phyloP scores from a whole-genome alignment of 805 yeast species.

The Wickerhamomyces pijperi region DNA sequence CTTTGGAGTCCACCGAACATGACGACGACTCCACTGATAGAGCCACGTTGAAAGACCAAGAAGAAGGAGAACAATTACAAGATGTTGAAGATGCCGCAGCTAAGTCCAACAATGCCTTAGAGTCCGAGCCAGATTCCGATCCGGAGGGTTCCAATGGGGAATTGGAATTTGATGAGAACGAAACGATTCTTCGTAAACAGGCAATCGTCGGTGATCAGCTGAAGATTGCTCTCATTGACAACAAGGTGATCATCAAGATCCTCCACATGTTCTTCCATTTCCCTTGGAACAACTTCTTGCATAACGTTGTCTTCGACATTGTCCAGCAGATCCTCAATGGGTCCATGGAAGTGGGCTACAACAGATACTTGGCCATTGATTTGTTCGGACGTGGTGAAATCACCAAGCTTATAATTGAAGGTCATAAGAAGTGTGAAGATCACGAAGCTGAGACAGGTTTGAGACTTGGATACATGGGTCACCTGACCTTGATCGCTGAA shows the following conservation, averaged over 20 bases:
- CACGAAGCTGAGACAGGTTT: conserved; percentile 50
- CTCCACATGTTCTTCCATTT: conserved; percentile 65
- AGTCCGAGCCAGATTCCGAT: conserved; percentile 19
- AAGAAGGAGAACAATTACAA: conserved; percentile 9
- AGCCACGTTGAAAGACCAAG: conserved; percentile 10
- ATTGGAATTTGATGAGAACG: conserved; percentile 26
- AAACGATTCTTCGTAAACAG: conserved; percentile 32
- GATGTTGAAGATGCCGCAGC: conserved; percentile 1
- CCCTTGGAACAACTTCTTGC: conserved; percentile 97
- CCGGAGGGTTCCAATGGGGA: conserved; percentile 15
- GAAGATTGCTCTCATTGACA: conserved; percentile 74
- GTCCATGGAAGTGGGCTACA: conserved; percentile 72
- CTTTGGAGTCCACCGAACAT: background rate
- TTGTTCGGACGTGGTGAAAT: conserved; percentile 55
- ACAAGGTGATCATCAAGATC: conserved; percentile 55
- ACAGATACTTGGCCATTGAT: conserved; percentile 64
- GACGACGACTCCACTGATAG: conserved; percentile 7
- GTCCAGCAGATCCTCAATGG: conserved; percentile 93
- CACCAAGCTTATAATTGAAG: conserved; percentile 46
- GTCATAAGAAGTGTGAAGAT: conserved; percentile 47
- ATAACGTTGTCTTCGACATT: conserved; percentile 93
- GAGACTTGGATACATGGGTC: conserved; percentile 95
- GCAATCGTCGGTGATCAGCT: conserved; percentile 82
- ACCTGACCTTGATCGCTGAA: conserved; percentile 83
- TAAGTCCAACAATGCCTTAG: conserved; percentile 9